Base-by-base conservation (phyloP, 768 basidiomycete genomes). In the Agrocybe pediades region DNA sequence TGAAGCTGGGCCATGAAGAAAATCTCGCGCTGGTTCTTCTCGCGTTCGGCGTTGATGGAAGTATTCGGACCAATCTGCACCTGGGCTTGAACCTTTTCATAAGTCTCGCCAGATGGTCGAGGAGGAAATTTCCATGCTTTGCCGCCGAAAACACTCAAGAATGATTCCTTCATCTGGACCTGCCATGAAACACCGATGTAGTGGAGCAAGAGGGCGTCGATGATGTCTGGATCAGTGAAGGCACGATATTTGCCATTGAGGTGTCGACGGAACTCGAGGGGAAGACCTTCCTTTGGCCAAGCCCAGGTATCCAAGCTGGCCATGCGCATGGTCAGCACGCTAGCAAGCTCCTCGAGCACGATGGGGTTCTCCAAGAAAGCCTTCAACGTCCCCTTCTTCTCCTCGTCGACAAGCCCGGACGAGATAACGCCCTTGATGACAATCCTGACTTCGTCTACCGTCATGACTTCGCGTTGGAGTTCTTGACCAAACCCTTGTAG, bases 211-310 rank as follows among this genome's bases (percentile, higher is more conserved):
- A 80, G 64, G 0, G 74, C 75, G 47, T 79, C 76, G 21, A 81
- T 59, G 45, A 79, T 71, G 36, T 81, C 78, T 15, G 74, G 74
- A 54, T 81, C 77, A 9, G 76, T 76, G 57, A 76, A 79, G n/a
- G 75, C 76, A 19, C 78, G 65, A 53, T 79, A 80, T 64, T 78
- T 79, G 1, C 79, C 79, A 54, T 76, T 77, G 26, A 81, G 64
- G 65, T 75, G 73, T 5, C 78, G 68, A 13, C 78, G 70, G 68
- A 79, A 76, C 46, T 81, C 76, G 6, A 80, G 66, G 21, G 57
- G 46, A 19, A 75, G 65, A 1, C 78, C 78, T 23, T 74, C 69
- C 2, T 56, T 56, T 3, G 77, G 76, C 78, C 78, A 81, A 1
- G 69, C 56, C 78, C 79, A 80, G 3, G 67, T 54, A 2, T 72